Evolutionary conservation across 2,329 filamentous ascomycete genomes (phyloP), one percentile per base, ranked within the genome.

Genomic region (Cytospora piceicola): DNA sequence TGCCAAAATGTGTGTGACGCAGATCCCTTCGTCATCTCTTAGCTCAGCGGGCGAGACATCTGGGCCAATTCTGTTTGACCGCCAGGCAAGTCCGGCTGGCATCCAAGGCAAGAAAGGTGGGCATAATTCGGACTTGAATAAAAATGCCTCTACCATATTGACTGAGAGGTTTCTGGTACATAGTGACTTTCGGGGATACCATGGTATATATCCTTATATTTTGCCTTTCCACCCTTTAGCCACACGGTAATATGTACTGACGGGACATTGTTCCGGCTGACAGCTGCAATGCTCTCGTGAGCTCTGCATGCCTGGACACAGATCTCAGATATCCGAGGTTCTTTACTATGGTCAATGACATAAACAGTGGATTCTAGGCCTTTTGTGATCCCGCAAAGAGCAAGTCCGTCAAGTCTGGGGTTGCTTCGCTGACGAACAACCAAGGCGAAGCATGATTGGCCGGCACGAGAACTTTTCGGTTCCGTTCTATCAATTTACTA

Each of bases 221-320:
- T 36, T 15, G 34, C 12, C 34, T 36, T 36, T 36, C 34, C 34
- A 15, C 11, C 14, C 15, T 8, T 34, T 12, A 29, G 27, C 27
- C 27, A 29, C 27, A 29, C 3, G 27, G 27, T 29, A 36, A 12
- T 12, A 11, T 30, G 29, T 32, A 51, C 27, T 17, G 46, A 57
- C 53, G 34, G 39, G 42, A 51, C 29, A 32, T 24, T 51, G 24
- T 20, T 14, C 42, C 29, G 30, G 30, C 39, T 63, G 53, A 57
- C 61, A 57, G 53, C 61, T 63, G 61, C 61, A 63, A 57, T 22
- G 30, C 20, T 63, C 61, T 57, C 61, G 42, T 63, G 61, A 63
- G 39, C 27, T 63, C 29, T 49, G 46, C 46, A 22, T 63, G 24
- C 4, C 12, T 24, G 34, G 17, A 29, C 3, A 4, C 29, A 62